phyloP scores from a whole-genome alignment of 257 asterid genomes.

The Prunella vulgaris region DNA sequence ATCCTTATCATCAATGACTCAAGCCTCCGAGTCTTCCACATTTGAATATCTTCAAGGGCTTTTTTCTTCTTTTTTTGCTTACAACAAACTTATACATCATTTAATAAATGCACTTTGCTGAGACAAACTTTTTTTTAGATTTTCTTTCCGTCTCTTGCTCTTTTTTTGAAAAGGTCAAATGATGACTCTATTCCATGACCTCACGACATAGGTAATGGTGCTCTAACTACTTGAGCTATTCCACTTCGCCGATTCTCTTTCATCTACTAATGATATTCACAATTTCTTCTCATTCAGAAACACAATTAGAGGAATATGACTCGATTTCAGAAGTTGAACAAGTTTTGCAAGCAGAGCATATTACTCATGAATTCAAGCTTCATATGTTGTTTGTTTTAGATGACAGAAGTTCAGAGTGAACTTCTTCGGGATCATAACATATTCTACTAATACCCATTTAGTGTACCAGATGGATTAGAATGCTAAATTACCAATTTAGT shows the following conservation, averaged over 20 bases:
- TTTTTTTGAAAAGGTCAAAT: too few relatives aligned
- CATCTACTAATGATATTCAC: background rate
- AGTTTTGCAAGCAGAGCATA: background rate
- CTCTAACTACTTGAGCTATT: too few relatives aligned
- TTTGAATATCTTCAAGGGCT: too few relatives aligned
- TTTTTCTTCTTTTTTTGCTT: background rate
- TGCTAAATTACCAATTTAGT: background rate
- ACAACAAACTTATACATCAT: background rate
- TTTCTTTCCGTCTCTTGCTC: too few relatives aligned
- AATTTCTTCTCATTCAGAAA: background rate
- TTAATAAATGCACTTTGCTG: background rate
- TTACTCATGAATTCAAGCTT: slow-evolving; percentile 5
- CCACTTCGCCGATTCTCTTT: too few relatives aligned
- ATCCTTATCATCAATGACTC: background rate
- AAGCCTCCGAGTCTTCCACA: background rate
- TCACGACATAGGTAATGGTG: too few relatives aligned
- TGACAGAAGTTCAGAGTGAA: background rate
- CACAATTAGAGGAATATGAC: background rate
- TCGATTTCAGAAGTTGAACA: background rate
- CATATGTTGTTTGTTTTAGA: background rate
- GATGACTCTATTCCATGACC: too few relatives aligned
- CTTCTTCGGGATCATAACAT: background rate
- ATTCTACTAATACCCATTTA: background rate
- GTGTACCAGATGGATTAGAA: background rate
- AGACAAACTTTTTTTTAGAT: background rate